These are phyloP conservation scores for Suaeda aralocaspica DNA, from an alignment of 148 eudicot genomes.

Conservation along the genomic window DNA sequence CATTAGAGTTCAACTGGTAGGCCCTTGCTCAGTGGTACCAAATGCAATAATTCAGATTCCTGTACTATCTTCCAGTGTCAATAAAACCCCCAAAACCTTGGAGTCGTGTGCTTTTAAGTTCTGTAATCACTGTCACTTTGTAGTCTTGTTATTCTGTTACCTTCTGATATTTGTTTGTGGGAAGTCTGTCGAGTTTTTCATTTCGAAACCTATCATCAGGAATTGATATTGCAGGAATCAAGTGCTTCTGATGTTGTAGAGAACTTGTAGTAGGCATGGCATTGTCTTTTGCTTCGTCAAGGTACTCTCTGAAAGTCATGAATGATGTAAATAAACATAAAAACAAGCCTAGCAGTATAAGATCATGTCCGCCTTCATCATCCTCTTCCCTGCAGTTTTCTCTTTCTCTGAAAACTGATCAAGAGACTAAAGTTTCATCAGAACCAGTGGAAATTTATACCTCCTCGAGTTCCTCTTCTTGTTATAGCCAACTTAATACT, in stretches of 20 bases:
- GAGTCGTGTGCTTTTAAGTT: no score
- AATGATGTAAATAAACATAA: slow-evolving; percentile 22
- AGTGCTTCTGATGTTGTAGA: slow-evolving; percentile 4
- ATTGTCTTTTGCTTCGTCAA: slow-evolving; percentile 28
- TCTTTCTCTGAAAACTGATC: slow-evolving; percentile 11
- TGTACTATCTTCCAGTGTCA: neutral
- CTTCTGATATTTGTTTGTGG: no score
- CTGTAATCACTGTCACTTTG: no score
- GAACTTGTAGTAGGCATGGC: slow-evolving; percentile 13
- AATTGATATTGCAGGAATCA: slow-evolving; percentile 10
- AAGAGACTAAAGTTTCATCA: slow-evolving; percentile 9
- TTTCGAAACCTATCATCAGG: neutral
- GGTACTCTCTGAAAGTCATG: slow-evolving; percentile 14
- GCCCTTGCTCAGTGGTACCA: slow-evolving; percentile 15
- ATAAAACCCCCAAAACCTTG: neutral
- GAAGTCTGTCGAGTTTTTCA: neutral
- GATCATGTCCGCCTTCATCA: slow-evolving; percentile 20
- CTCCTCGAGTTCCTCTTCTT: neutral
- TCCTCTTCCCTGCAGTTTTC: slow-evolving; percentile 11
- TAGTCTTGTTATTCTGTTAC: no score
- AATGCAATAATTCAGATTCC: slow-evolving; percentile 22
- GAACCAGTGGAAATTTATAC: slow-evolving; percentile 14
- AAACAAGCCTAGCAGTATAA: slow-evolving; percentile 14
- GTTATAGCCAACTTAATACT: slow-evolving; percentile 23
- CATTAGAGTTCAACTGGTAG: slow-evolving; percentile 3